Evolutionary conservation across 306 rosid genomes (phyloP), one percentile per base, ranked within the genome.

Genomic region (Geum urbanum): DNA sequence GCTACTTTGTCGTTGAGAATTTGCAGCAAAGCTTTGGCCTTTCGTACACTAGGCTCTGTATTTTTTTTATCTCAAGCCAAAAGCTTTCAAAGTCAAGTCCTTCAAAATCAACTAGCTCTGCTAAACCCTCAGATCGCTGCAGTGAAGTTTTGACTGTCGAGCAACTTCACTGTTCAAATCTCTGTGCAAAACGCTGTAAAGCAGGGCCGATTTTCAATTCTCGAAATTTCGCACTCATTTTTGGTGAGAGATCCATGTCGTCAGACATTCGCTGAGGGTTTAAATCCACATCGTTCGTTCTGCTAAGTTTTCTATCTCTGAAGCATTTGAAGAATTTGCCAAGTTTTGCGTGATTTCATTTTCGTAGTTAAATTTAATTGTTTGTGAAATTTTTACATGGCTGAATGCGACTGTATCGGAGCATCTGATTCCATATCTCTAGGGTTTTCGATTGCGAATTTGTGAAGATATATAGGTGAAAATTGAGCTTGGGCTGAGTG

Each of bases 251-350:
- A 81, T 84, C 96, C 85, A 92, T 92, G 97, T 89, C 96, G 78
- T 92, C 96, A 54, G 97, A 89, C 66, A 92, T 89, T 49, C 79
- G 96, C 90, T 92, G 87, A 74, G 79, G 55, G 61, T 73, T 77
- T 15, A 68, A 47, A 24, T 48, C 24, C 39, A 24, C 41, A 20
- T 41, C 16, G 63, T n/a, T 41, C 16, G 56, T n/a, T 66, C 59
- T 32, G 20, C 48, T n/a, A 18, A 44, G 9, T 35, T 51, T 71
- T 40, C 46, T 32, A 18, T 59, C 62, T 9, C 50, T 32, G 27
- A 64, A 63, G 66, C 59, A 11, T 14, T 7, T 12, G 35, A 32
- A 16, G 18, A 46, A 16, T 24, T 43, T 35, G 27, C 32, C 65
- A 27, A 27, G 37, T 32, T 56, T 24, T 13, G 11, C 40, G 18